Evolutionary conservation across 495 filamentous ascomycete genomes (phyloP).

Genomic region (Penicillium chermesinum): DNA sequence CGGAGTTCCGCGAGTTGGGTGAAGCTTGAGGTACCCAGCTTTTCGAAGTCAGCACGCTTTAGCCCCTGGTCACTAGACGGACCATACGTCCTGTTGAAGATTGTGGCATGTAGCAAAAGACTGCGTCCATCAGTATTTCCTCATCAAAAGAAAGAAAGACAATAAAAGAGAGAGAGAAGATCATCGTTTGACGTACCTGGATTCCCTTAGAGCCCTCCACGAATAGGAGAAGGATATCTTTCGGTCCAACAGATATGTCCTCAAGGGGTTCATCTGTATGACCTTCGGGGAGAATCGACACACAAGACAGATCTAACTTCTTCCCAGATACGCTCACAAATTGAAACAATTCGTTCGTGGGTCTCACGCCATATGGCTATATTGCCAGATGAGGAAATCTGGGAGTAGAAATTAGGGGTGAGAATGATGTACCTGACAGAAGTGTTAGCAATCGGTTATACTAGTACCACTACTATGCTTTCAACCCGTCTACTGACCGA

Average conservation of each 20-base stretch:
- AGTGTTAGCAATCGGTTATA: conserved; percentile 1
- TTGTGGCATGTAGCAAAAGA: conserved; percentile 47
- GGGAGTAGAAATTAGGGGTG: conserved; percentile 33
- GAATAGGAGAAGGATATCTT: conserved; percentile 88
- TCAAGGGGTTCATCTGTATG: conserved; percentile 70
- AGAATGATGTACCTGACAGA: conserved; percentile 41
- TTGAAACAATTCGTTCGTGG: conserved; percentile 51
- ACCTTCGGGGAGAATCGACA: conserved; percentile 86
- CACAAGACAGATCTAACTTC: conserved; percentile 73
- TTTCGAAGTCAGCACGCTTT: conserved; percentile 34
- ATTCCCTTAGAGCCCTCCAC: conserved; percentile 87
- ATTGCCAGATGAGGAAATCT: conserved; percentile 18
- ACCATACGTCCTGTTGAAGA: conserved; percentile 35
- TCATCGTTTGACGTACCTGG: no score
- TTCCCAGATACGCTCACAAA: conserved; percentile 64
- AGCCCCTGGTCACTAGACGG: conserved; percentile 29
- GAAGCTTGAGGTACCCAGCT: conserved; percentile 67
- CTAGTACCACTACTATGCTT: no score
- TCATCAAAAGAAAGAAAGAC: background rate
- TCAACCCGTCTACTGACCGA: no score
- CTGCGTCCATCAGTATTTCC: conserved; percentile 38
- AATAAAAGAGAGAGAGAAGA: no score
- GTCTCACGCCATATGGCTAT: conserved; percentile 32
- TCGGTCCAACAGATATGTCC: conserved; percentile 62
- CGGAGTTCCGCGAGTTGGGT: conserved; percentile 75